These are phyloP conservation scores for Priceomyces haplophilus DNA, from an alignment of 805 yeast genomes.

Conservation along the genomic window DNA sequence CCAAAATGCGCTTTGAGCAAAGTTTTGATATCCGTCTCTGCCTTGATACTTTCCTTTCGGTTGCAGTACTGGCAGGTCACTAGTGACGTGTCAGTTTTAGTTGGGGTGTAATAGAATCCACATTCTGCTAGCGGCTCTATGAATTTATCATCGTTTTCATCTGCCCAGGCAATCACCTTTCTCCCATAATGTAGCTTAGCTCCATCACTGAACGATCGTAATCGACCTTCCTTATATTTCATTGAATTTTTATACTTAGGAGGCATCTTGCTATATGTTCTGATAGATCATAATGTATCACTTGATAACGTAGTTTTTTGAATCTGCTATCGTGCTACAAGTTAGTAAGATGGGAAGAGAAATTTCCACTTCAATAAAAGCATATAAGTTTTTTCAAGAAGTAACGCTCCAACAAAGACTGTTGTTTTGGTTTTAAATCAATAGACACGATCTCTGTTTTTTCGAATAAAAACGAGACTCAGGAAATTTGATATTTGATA, in stretches of 20 bases:
- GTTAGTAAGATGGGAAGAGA: not conserved
- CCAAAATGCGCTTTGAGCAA: conserved; percentile 6
- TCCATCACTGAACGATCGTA: conserved; percentile 20
- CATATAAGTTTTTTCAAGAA: too few species aligned
- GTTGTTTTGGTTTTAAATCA: too few species aligned
- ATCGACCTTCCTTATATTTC: conserved; percentile 22
- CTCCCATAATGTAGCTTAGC: conserved; percentile 11
- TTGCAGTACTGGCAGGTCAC: conserved; percentile 60
- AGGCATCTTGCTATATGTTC: conserved; percentile 7
- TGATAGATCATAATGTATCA: conserved; percentile 7
- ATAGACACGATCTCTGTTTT: too few species aligned
- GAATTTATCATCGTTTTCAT: conserved; percentile 5
- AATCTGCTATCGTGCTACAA: not conserved
- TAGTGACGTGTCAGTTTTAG: conserved; percentile 43
- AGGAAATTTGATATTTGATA: too few species aligned
- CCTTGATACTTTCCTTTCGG: conserved; percentile 25
- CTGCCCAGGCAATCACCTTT: conserved; percentile 8
- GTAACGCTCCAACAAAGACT: too few species aligned
- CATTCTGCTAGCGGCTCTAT: conserved; percentile 42
- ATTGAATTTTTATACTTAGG: conserved; percentile 11
- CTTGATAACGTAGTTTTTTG: not conserved
- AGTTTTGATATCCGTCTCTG: conserved; percentile 2
- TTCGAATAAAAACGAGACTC: too few species aligned
- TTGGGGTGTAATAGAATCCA: conserved; percentile 62
- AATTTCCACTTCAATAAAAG: not conserved